Percentiles rank a stretch among this genome's conserved stretches.
Evolutionary conservation across 306 rosid species (phyloP).

Genomic region (Vigna mungo): DNA sequence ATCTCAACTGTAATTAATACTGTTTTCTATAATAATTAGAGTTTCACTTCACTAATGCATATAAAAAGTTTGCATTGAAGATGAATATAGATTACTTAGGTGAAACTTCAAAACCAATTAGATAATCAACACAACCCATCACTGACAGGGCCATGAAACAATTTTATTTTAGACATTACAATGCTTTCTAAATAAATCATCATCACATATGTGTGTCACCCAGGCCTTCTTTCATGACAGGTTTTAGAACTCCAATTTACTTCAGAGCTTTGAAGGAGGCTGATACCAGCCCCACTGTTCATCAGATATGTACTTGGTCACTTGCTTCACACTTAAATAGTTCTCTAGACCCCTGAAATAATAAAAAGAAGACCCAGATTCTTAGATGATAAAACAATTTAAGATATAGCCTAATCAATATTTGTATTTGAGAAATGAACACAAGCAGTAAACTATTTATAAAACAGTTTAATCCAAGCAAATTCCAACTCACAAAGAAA

Average conservation of each 20-base stretch:
- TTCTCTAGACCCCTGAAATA: conserved; percentile 83
- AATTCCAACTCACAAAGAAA: background rate
- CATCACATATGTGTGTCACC: background rate
- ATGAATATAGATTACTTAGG: too few relatives aligned
- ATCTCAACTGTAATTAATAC: too few relatives aligned
- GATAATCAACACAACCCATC: conserved; percentile 23
- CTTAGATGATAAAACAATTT: conserved; percentile 1
- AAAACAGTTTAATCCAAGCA: background rate
- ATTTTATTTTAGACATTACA: background rate
- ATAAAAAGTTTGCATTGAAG: too few relatives aligned
- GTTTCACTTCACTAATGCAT: too few relatives aligned
- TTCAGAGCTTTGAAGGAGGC: conserved; percentile 81
- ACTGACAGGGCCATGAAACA: background rate
- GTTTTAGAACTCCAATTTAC: conserved; percentile 22
- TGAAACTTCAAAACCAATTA: background rate
- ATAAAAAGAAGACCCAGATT: conserved; percentile 11
- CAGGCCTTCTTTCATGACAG: conserved; percentile 32
- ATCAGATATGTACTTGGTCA: conserved; percentile 71
- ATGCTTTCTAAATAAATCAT: conserved; percentile 7
- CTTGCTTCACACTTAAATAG: conserved; percentile 93
- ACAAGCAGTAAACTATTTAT: background rate
- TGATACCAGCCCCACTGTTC: conserved; percentile 96
- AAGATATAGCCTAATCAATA: background rate
- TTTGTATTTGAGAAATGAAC: background rate
- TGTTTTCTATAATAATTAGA: too few relatives aligned